phyloP scores from a whole-genome alignment of 495 filamentous ascomycete genomes.

The Xylaria intraflava region DNA sequence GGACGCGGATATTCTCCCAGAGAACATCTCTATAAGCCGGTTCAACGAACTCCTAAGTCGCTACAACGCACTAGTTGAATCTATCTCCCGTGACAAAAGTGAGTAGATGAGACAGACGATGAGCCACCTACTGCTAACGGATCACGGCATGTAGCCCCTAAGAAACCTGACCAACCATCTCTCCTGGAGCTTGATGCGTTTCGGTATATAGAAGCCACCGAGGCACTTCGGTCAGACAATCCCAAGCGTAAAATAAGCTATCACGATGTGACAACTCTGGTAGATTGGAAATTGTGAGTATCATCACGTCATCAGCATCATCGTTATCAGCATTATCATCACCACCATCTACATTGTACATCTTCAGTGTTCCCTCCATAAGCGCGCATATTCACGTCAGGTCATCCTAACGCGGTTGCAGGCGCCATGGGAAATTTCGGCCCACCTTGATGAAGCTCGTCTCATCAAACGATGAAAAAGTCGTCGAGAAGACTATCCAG shows the following conservation, averaged over 20 bases:
- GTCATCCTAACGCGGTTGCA: conserved; percentile 13
- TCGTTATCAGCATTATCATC: too few species aligned
- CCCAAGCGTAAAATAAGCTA: conserved; percentile 27
- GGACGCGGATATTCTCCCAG: conserved; percentile 17
- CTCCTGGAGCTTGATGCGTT: conserved; percentile 44
- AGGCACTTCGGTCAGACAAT: conserved; percentile 28
- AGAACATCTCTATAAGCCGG: conserved; percentile 28
- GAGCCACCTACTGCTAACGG: conserved; percentile 2
- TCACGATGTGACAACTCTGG: conserved; percentile 45
- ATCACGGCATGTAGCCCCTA: not conserved
- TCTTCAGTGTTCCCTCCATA: not conserved
- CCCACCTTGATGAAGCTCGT: conserved; percentile 61
- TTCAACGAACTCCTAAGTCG: conserved; percentile 28
- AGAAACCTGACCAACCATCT: conserved; percentile 36
- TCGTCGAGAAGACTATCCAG: conserved; percentile 38
- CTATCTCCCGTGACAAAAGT: conserved; percentile 38
- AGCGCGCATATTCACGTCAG: not conserved
- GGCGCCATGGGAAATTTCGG: conserved; percentile 63
- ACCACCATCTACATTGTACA: too few species aligned
- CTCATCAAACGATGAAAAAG: conserved; percentile 47
- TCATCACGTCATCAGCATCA: too few species aligned
- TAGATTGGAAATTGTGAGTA: conserved; percentile 77
- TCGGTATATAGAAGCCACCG: conserved; percentile 39
- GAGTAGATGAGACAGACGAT: conserved; percentile 8
- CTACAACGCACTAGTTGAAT: conserved; percentile 35